Percentiles rank a stretch among this genome's conserved stretches.
phyloP scores from a whole-genome alignment of 2,329 filamentous ascomycete genomes.

The Chaetomiaceae sp. region DNA sequence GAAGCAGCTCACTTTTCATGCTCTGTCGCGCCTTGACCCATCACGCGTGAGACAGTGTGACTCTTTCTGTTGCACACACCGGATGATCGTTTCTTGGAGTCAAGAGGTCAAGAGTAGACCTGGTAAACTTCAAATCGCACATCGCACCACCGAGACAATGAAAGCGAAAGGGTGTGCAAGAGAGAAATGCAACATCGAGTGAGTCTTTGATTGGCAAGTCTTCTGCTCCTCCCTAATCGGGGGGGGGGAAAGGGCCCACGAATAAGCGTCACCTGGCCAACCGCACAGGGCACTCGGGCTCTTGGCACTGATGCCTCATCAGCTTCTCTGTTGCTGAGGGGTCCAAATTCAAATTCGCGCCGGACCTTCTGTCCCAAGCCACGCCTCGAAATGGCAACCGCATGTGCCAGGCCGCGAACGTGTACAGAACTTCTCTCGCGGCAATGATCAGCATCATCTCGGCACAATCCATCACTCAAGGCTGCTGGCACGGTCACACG shows the following conservation, averaged over 20 bases:
- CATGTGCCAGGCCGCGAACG: not conserved
- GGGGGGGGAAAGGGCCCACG: too few relatives aligned
- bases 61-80: too few relatives aligned
- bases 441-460: conserved; percentile 1
- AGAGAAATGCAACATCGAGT: not conserved
- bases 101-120: too few relatives aligned
- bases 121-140: not conserved
- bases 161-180: not conserved
- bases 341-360: too few relatives aligned
- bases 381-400: not conserved
- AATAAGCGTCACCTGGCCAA: conserved; percentile 14
- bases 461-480: not conserved
- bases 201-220: not conserved
- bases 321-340: too few relatives aligned
- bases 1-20: too few relatives aligned
- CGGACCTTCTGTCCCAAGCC: not conserved
- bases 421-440: not conserved
- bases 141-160: not conserved
- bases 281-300: conserved; percentile 1
- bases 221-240: not conserved
- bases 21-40: too few relatives aligned
- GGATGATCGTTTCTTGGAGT: too few relatives aligned
- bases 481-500: conserved; percentile 8
- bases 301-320: conserved; percentile 10
- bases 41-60: too few relatives aligned